phyloP scores from a whole-genome alignment of 352 stramenopile species.

The Phytophthora pisi region DNA sequence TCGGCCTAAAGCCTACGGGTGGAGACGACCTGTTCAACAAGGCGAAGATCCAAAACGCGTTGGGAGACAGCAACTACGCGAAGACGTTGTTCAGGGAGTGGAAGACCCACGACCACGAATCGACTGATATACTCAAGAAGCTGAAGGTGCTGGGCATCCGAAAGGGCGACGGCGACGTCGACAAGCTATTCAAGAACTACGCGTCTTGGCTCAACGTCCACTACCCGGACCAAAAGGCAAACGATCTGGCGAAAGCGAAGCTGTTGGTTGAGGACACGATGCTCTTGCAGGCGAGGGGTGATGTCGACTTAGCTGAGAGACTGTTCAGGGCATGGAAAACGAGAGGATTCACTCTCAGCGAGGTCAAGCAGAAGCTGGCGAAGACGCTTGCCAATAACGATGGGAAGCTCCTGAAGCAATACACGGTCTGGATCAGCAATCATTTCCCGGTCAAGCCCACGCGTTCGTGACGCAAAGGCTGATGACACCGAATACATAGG shows the following conservation, averaged over 20 bases:
- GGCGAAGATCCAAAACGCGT: neutral
- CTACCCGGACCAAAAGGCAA: neutral
- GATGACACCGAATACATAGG: too few relatives aligned
- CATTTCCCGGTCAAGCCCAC: too few relatives aligned
- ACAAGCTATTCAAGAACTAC: slow-evolving; percentile 8
- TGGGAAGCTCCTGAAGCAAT: too few relatives aligned
- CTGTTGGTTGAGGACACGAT: neutral
- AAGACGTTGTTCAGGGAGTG: neutral
- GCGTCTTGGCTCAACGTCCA: neutral
- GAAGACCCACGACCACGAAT: neutral
- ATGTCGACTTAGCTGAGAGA: too few relatives aligned
- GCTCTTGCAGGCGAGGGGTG: neutral
- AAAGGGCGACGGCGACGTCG: neutral
- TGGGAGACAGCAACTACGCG: neutral
- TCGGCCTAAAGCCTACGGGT: neutral
- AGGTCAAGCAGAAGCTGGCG: too few relatives aligned
- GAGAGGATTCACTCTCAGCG: too few relatives aligned
- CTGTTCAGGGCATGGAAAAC: too few relatives aligned
- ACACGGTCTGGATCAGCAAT: too few relatives aligned
- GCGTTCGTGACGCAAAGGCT: too few relatives aligned
- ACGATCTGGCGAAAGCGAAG: too few relatives aligned
- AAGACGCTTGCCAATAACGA: too few relatives aligned
- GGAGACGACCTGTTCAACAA: slow-evolving; percentile 3
- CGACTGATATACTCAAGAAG: neutral
- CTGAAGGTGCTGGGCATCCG: neutral